Evolutionary conservation across 768 basidiomycete genomes (phyloP).

Genomic region (Suillus placidus): DNA sequence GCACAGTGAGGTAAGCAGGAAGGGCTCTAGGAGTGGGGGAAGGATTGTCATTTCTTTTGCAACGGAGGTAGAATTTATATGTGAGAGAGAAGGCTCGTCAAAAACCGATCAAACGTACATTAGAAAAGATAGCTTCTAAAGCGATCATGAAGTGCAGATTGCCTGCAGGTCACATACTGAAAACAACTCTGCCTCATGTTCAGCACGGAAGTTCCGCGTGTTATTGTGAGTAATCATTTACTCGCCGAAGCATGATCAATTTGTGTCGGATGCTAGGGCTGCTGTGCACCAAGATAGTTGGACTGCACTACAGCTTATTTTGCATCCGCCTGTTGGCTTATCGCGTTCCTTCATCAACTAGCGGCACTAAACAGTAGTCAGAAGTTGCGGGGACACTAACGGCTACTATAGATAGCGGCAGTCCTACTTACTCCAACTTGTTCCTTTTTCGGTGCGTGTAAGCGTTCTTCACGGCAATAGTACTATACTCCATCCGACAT

Average conservation of each 20-base stretch:
- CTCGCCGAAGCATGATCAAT: conserved; percentile 17
- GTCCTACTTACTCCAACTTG: neutral
- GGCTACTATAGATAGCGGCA: neutral
- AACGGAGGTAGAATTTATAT: conserved; percentile 30
- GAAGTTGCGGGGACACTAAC: neutral
- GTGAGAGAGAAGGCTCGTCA: conserved; percentile 24
- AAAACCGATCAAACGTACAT: conserved; percentile 26
- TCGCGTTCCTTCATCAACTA: neutral
- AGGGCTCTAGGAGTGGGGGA: conserved; percentile 16
- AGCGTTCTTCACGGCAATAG: neutral
- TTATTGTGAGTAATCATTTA: conserved; percentile 34
- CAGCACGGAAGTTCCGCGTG: conserved; percentile 35
- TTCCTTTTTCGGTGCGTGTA: neutral
- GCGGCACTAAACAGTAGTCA: neutral
- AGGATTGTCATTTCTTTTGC: conserved; percentile 13
- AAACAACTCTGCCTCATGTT: conserved; percentile 32
- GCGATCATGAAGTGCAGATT: conserved; percentile 22
- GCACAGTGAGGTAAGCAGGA: conserved; percentile 15
- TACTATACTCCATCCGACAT: neutral
- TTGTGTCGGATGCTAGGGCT: neutral
- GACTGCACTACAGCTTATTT: neutral
- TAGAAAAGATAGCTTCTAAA: conserved; percentile 25
- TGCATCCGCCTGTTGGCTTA: neutral
- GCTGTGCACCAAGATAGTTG: neutral
- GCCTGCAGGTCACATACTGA: conserved; percentile 20